Base-by-base conservation (phyloP, 1,284 basidiomycete species). In the Ustilago bromivora region DNA sequence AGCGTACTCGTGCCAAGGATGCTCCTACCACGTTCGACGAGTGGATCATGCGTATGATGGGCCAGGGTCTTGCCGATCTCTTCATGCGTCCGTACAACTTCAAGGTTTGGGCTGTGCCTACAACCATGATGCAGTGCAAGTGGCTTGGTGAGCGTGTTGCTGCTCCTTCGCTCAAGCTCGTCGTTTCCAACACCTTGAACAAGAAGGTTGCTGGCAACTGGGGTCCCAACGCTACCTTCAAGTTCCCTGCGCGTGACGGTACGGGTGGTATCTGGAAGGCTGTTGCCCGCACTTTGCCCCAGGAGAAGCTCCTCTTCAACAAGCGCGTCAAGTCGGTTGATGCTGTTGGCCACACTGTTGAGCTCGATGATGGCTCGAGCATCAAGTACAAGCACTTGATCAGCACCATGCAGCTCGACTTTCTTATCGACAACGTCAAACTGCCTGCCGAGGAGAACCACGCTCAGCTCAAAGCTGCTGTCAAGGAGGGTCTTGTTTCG, bases 31-130 rank as follows among this genome's bases (percentile, higher is more conserved):
- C 76, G 55, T 88, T 88, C 76, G 87, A 88, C 79, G 87, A 88
- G 78, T 89, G 89, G 88, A 89, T 89, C 79, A 61, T 89, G 47
- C 82, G 88, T 52, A 88, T 88, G 84, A 88, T 89, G 87, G 87
- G 82, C 31, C 61, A 85, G 64, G 89, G 89, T 28, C 86, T 89
- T 49, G 89, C 89, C 35, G 88, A 89, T 61, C 76, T 88, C 62
- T 89, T 89, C 82, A 89, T 89, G 89, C 82, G 88, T 54, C 88
- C 88, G 46, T 89, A 89, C 85, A 89, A 89, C 84, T 89, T 88
- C 87, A 89, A 89, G 79, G 89, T 89, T 13, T 89, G 89, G 89
- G 89, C 88, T 53, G 88, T 88, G 10, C 88, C 88, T 36, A 88
- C 88, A 12, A 87, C 85, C 46, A 75, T 81, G 87, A 89, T 89